phyloP scores from a whole-genome alignment of 306 rosid genomes.

The Medicago arabica region DNA sequence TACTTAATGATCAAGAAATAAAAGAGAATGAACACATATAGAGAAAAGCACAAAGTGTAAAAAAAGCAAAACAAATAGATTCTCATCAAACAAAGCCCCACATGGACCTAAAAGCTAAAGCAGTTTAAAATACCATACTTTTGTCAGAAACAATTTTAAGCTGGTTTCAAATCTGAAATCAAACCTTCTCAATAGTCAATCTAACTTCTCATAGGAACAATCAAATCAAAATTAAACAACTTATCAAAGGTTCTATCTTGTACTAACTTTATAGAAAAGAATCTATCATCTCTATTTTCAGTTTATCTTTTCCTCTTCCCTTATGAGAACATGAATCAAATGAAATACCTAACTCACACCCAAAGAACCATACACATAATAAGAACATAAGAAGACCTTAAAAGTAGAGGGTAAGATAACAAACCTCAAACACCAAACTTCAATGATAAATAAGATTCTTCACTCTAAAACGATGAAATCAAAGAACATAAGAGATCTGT shows the following conservation, averaged over 20 bases:
- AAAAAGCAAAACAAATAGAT: constrained; percentile 54
- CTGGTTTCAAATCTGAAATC: constrained; percentile 42
- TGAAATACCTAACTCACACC: constrained; percentile 18
- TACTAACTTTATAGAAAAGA: constrained; percentile 29
- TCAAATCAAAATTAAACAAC: constrained; percentile 34
- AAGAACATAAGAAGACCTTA: constrained; percentile 12
- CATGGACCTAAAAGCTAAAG: constrained; percentile 80
- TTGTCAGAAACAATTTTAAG: constrained; percentile 57
- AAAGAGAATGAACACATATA: constrained; percentile 55
- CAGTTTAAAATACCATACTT: constrained; percentile 64
- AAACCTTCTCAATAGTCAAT: constrained; percentile 36
- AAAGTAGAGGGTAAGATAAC: constrained; percentile 21
- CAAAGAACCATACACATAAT: constrained; percentile 1
- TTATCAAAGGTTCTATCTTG: not conserved
- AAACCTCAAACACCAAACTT: constrained; percentile 48
- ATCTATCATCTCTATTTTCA: constrained; percentile 29
- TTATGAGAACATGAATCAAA: constrained; percentile 27
- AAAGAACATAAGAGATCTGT: constrained; percentile 36
- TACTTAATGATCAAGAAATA: constrained; percentile 59
- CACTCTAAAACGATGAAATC: constrained; percentile 34
- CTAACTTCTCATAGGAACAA: constrained; percentile 35
- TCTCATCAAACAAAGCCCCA: constrained; percentile 63
- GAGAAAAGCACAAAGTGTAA: constrained; percentile 71
- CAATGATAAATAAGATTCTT: constrained; percentile 34
- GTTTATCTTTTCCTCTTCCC: constrained; percentile 24